Evolutionary conservation across 495 filamentous ascomycete species (phyloP).

Genomic region (Xylaria flabelliformis): DNA sequence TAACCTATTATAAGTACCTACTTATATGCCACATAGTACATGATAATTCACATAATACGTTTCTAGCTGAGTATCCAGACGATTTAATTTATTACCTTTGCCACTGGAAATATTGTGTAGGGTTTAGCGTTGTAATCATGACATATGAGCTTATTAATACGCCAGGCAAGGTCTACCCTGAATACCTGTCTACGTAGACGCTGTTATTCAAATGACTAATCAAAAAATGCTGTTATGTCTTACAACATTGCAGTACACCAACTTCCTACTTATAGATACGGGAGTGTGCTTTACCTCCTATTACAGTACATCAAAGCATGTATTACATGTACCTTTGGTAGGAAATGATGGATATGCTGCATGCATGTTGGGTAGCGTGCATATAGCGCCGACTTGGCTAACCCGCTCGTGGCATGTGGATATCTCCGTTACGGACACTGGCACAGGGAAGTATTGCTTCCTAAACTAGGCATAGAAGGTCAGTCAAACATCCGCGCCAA

Average conservation of each 20-base stretch:
- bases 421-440: background rate
- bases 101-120: background rate
- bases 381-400: conserved; percentile 9
- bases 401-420: conserved; percentile 21
- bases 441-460: background rate
- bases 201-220: background rate
- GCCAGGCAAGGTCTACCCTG: background rate
- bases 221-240: background rate
- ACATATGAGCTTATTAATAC: conserved; percentile 11
- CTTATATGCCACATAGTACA: background rate
- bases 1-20: no score
- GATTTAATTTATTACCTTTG: background rate
- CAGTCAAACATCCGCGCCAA: background rate
- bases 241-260: background rate
- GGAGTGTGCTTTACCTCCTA: background rate
- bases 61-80: background rate
- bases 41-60: background rate
- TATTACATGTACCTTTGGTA: background rate
- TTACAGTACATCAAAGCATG: background rate
- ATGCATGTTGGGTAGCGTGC: conserved; percentile 10
- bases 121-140: background rate
- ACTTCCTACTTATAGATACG: background rate
- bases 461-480: background rate
- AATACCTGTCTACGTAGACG: background rate
- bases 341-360: background rate